Evolutionary conservation across 208 protist species (phyloP).

Genomic region (Trypanosoma cruzi): DNA sequence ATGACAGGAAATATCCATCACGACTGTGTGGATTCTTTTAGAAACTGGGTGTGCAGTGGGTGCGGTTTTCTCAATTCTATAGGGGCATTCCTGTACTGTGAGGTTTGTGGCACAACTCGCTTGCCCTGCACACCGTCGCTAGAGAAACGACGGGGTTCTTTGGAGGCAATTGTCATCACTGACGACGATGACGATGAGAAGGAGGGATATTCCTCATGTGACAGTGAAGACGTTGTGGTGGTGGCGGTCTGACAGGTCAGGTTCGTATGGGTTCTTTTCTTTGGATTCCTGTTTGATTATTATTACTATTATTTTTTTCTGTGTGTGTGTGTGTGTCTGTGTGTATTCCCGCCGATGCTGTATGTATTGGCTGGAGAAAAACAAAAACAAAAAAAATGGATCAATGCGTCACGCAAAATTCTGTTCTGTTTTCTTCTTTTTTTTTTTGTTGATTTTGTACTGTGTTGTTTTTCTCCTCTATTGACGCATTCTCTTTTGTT

Average conservation of each 20-base stretch:
- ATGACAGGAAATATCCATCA: background rate
- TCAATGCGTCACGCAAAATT: too few relatives aligned
- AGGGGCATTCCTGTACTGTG: conserved; percentile 23
- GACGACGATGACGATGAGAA: conserved; percentile 12
- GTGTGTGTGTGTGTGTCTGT: too few relatives aligned
- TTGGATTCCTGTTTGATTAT: background rate
- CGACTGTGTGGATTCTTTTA: background rate
- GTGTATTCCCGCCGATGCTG: background rate
- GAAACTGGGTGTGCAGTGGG: conserved; percentile 18
- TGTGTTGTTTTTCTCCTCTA: too few relatives aligned
- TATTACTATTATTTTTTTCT: too few relatives aligned
- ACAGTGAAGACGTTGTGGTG: conserved; percentile 2
- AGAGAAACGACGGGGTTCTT: background rate
- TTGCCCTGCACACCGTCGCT: background rate
- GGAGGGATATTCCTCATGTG: background rate
- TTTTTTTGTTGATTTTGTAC: background rate
- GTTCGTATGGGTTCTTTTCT: background rate
- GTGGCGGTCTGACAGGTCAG: background rate
- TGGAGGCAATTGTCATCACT: conserved; percentile 18
- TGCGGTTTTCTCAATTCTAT: conserved; percentile 27
- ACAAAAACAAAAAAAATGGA: too few relatives aligned
- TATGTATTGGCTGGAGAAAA: background rate
- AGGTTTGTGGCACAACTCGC: conserved; percentile 25
- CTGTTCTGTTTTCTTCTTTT: background rate
- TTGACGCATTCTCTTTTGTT: too few relatives aligned